Conservation (phyloP, 2,329 filamentous ascomycete species). For the Phialophora chinensis region DNA sequence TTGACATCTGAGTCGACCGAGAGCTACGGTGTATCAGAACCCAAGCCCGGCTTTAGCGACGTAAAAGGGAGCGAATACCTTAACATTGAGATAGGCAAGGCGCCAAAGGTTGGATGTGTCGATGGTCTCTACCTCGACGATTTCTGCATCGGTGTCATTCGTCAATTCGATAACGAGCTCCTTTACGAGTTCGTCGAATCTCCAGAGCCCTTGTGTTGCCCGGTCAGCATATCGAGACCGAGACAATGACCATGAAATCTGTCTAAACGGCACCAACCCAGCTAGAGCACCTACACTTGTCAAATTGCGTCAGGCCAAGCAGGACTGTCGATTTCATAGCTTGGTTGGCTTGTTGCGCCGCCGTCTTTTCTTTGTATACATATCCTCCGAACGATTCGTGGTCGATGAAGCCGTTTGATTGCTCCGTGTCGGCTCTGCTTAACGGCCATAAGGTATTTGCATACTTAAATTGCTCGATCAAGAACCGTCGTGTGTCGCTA, state of each 20-base stretch:
- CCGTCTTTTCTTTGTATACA: slow-evolving; percentile 9
- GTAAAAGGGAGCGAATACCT: background rate
- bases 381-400: slow-evolving; percentile 13
- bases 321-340: slow-evolving; percentile 8
- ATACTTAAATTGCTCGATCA: slow-evolving; percentile 14
- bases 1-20: slow-evolving; percentile 9
- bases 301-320: slow-evolving; percentile 12
- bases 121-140: slow-evolving; percentile 18
- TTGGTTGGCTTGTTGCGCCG: slow-evolving; percentile 1
- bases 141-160: background rate
- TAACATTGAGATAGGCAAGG: slow-evolving; percentile 21
- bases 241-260: background rate
- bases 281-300: slow-evolving; percentile 5
- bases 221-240: background rate
- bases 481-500: slow-evolving; percentile 23
- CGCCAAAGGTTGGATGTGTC: slow-evolving; percentile 19
- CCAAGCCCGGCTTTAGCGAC: background rate
- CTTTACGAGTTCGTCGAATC: slow-evolving; percentile 12
- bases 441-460: slow-evolving; percentile 2
- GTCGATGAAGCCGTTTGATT: slow-evolving; percentile 9
- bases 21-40: slow-evolving; percentile 1
- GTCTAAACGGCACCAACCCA: background rate
- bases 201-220: slow-evolving; percentile 10
- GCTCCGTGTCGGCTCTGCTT: slow-evolving; percentile 7
- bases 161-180: slow-evolving; percentile 11